These are phyloP conservation scores for Dioszegia hungarica DNA, from an alignment of 768 basidiomycete genomes.

Conservation along the genomic window DNA sequence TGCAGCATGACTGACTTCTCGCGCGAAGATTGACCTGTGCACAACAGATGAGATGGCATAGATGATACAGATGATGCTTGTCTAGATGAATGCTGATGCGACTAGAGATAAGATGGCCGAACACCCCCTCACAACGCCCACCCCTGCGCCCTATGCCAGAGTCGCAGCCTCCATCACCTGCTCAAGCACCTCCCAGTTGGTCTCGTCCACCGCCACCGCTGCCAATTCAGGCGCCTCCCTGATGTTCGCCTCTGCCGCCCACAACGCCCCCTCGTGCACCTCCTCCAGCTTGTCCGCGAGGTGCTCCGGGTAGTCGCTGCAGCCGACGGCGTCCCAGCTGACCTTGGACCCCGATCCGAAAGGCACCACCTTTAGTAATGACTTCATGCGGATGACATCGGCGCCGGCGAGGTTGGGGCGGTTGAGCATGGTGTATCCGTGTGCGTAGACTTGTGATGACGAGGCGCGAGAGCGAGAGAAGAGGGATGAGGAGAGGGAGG, in stretches of 20 bases:
- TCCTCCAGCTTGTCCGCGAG: conserved; percentile 7
- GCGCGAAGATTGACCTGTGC: too few species aligned
- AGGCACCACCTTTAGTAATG: conserved; percentile 16
- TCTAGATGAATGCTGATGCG: too few species aligned
- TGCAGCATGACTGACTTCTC: too few species aligned
- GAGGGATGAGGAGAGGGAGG: background rate
- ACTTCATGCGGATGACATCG: conserved; percentile 10
- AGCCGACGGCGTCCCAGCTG: conserved; percentile 21
- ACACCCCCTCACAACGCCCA: too few species aligned
- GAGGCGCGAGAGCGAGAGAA: background rate
- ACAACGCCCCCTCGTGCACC: conserved; percentile 8
- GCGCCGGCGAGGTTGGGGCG: conserved; percentile 11
- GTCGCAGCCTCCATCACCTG: background rate
- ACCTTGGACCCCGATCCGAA: conserved; percentile 7
- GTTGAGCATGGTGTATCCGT: conserved; percentile 19
- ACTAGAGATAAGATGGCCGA: too few species aligned
- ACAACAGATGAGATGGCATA: too few species aligned
- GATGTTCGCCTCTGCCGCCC: background rate
- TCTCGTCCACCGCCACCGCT: background rate
- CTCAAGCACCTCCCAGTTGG: background rate
- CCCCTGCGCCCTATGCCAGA: background rate
- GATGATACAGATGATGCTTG: too few species aligned
- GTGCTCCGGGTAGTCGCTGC: conserved; percentile 14
- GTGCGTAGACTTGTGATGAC: conserved; percentile 11
- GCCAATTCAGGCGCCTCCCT: too few species aligned